Evolutionary conservation across 2,329 filamentous ascomycete species (phyloP).

Genomic region (Cladosporium sp.): DNA sequence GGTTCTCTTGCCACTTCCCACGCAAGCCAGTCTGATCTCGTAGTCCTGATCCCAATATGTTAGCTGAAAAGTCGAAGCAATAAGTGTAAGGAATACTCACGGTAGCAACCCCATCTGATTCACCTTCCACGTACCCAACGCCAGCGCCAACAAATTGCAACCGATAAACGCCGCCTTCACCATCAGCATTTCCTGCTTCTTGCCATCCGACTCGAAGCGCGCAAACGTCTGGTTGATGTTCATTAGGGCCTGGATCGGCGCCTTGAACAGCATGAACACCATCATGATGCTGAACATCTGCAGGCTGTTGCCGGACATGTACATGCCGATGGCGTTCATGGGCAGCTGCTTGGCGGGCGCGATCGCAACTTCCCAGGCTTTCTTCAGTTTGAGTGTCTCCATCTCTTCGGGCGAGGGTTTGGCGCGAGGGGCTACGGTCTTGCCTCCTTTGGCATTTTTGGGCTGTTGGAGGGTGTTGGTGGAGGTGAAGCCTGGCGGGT

Average conservation of each 20-base stretch:
- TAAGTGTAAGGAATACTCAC: slow-evolving; percentile 74
- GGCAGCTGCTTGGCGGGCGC: slow-evolving; percentile 91
- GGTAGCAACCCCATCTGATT: slow-evolving; percentile 95
- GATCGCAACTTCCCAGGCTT: slow-evolving; percentile 96
- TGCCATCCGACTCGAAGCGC: slow-evolving; percentile 82
- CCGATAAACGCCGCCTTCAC: slow-evolving; percentile 87
- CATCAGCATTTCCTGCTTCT: slow-evolving; percentile 69
- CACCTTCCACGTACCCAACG: slow-evolving; percentile 90
- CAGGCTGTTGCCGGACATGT: slow-evolving; percentile 98
- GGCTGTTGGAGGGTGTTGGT: slow-evolving; percentile 28
- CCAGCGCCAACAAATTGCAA: slow-evolving; percentile 83
- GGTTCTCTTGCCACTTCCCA: slow-evolving; percentile 81
- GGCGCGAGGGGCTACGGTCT: slow-evolving; percentile 54
- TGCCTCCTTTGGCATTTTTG: slow-evolving; percentile 20
- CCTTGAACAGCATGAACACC: slow-evolving; percentile 99
- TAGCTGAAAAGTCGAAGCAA: slow-evolving; percentile 68
- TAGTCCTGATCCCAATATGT: slow-evolving; percentile 64
- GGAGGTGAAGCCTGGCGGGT: slow-evolving; percentile 82
- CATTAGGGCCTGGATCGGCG: slow-evolving; percentile 81
- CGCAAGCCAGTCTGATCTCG: slow-evolving; percentile 93
- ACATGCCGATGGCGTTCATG: slow-evolving; percentile 99
- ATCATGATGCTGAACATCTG: slow-evolving; percentile 99
- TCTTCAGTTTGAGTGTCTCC: slow-evolving; percentile 95
- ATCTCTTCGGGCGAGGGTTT: slow-evolving; percentile 79
- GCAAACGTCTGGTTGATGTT: slow-evolving; percentile 86